phyloP scores from a whole-genome alignment of 2,329 filamentous ascomycete genomes.

The Stachybotrys echinatus region DNA sequence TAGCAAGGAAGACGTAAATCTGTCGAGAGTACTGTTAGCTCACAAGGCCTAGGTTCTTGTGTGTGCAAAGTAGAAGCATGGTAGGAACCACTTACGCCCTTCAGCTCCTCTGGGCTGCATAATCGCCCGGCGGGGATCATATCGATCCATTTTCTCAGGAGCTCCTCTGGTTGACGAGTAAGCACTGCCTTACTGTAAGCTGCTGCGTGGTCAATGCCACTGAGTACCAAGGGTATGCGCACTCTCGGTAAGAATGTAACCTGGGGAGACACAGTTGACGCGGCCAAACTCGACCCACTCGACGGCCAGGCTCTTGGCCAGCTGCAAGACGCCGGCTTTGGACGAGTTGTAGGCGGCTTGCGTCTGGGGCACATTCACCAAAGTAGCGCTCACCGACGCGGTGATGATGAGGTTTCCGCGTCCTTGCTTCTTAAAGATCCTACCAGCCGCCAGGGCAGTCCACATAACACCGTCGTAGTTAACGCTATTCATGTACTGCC shows the following conservation, averaged over 20 bases:
- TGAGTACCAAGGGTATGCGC: neutral
- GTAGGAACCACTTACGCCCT: too few species aligned
- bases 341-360: conserved; percentile 36
- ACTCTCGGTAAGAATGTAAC: conserved; percentile 7
- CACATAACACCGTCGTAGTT: conserved; percentile 37
- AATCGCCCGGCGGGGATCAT: conserved; percentile 14
- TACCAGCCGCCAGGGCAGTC: conserved; percentile 34
- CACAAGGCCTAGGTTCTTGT: too few species aligned
- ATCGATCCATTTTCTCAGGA: conserved; percentile 12
- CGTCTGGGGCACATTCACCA: conserved; percentile 35
- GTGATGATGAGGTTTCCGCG: conserved; percentile 34
- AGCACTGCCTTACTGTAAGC: too few species aligned
- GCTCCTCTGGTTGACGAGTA: conserved; percentile 14
- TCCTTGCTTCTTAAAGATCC: conserved; percentile 23
- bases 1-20: conserved; percentile 30
- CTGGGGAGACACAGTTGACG: conserved; percentile 33
- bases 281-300: conserved; percentile 37
- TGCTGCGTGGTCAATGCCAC: too few species aligned
- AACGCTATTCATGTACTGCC: conserved; percentile 29
- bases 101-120: conserved; percentile 25
- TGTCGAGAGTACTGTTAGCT: too few species aligned
- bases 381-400: conserved; percentile 30
- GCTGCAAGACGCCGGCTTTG: conserved; percentile 34
- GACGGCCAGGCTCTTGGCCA: conserved; percentile 33
- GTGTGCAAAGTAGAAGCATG: too few species aligned